Base-by-base conservation (phyloP, 2,329 filamentous ascomycete species). In the Anthostomella pinea region DNA sequence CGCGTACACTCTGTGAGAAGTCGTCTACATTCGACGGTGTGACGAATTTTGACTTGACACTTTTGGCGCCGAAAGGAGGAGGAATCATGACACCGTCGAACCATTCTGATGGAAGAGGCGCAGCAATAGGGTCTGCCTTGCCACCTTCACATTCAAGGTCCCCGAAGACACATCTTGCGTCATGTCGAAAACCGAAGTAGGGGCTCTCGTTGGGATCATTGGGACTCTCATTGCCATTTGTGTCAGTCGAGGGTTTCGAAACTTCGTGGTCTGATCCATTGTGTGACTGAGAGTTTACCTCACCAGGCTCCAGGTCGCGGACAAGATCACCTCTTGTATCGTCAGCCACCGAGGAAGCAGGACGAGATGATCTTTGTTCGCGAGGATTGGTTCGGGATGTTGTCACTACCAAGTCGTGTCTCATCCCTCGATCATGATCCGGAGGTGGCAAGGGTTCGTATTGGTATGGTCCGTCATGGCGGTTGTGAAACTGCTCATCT, bases 61-160 rank as follows among this genome's bases (percentile, higher is more conserved):
- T 45, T 19, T 52, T 51, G 10, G 54, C 56, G 34, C 51, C 52
- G 31, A 53, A 58, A 11, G 53, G 50, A 3, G 54, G 56, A 13
- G 58, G 57, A 31, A 58, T 51, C 43, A 58, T 57, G 22, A 57
- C 45, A 5, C 54, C 49, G 10, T 58, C 56, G 10, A 51, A 51
- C 46, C 56, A 60, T 30, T 58, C 46, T 7, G 30, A 30, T 13
- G 58, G 56, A 16, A 61, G 41, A 16, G 58, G 58, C 34, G 50
- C 49, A 14, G 48, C 52, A 28, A 61, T 59, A 17, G 57, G 43
- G 35, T 58, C 54, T 25, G 48, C 47, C 30, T 56, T 54, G 20
- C 22, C 19, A 3, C 35, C 35, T 18, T 43, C 20, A 18, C 32
- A 11, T 11, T 60, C n/a, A n/a, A n/a, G n/a, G n/a, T n/a, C 56